Evolutionary conservation across 371 early-diverging fungal genomes (phyloP), one percentile per base, ranked within the genome.

Genomic region (Rhizopus stolonifer): DNA sequence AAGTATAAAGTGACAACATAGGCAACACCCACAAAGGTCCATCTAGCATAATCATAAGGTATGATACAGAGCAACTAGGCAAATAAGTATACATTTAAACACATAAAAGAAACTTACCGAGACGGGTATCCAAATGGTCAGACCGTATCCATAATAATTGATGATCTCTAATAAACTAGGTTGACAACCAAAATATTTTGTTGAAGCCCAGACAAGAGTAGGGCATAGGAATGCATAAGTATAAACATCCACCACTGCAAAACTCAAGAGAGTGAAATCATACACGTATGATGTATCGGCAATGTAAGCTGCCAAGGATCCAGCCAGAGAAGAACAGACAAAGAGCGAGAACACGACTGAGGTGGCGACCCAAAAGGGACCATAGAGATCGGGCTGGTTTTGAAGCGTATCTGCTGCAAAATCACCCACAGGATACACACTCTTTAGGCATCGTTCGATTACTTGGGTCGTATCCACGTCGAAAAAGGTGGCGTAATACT

Each of bases 301-400:
- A 17, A 90, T 69, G 56, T 87, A 84, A 43, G 89, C 86, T 26
- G 83, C 83, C 40, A 97, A 82, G 11, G 91, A 89, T 5, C 84
- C 87, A 19, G 94, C 91, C 13, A 97, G 75, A 9, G 91, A 90
- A 0, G 91, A 90, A 17, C 94, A 87, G 14, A 93, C 93, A 74
- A 96, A 97, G 14, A 96, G 81, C 19, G 82, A 61, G 60, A 96
- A 94, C 14, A 97, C 86, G 21, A 95, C 92, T 0, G 95, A 93
- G 0, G 96, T 96, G 1, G 95, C 69, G 43, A 97, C 88, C 98
- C 98, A 97, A 69, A 96, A 95, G 0, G 98, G 96, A 3, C 79
- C 79, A 50, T 78, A 78, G 0, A 78, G 46, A 60, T 78, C 79
- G 4, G 79, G 79, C 24, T 74, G 72, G 21, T 74, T 57, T 25